These are phyloP conservation scores for Globisporangium acanthophoron DNA, from an alignment of 352 stramenopile species.

Conservation along the genomic window DNA sequence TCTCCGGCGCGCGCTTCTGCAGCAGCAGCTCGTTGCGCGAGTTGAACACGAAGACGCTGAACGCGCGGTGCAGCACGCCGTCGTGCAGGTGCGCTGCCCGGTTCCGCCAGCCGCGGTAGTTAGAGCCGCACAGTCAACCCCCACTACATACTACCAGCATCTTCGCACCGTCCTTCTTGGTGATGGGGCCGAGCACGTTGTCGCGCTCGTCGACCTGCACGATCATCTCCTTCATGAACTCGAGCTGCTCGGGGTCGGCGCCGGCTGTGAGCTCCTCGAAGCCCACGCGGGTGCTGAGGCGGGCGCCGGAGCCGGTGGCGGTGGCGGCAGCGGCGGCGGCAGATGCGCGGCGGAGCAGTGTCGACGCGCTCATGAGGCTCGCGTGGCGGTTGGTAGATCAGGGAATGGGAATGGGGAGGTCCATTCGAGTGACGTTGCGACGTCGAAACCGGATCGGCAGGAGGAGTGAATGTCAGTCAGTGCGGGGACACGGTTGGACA, in stretches of 20 bases:
- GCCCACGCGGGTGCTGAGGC: constrained; percentile 25
- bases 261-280: constrained; percentile 66
- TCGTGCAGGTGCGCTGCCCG: constrained; percentile 62
- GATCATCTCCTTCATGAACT: constrained; percentile 90
- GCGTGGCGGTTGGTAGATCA: not conserved
- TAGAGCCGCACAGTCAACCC: too few species aligned
- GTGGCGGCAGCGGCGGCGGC: constrained; percentile 11
- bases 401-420: not conserved
- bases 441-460: not conserved
- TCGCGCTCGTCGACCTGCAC: constrained; percentile 87
- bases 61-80: constrained; percentile 75
- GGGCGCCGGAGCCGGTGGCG: not conserved
- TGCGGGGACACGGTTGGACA: not conserved
- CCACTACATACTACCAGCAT: too few species aligned
- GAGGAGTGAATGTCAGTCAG: not conserved
- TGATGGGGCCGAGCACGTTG: constrained; percentile 69
- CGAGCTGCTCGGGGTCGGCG: constrained; percentile 72
- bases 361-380: not conserved
- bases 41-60: constrained; percentile 88
- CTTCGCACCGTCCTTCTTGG: constrained; percentile 76
- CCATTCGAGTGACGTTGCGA: not conserved
- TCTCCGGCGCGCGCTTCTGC: constrained; percentile 91
- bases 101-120: too few species aligned
- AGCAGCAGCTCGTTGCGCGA: constrained; percentile 81
- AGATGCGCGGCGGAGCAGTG: constrained; percentile 9